A percentile compares a stretch with the other conserved stretches of the same genome.
These are phyloP conservation scores for Cairneyella variabilis DNA, from an alignment of 495 filamentous ascomycete genomes.

Conservation along the genomic window DNA sequence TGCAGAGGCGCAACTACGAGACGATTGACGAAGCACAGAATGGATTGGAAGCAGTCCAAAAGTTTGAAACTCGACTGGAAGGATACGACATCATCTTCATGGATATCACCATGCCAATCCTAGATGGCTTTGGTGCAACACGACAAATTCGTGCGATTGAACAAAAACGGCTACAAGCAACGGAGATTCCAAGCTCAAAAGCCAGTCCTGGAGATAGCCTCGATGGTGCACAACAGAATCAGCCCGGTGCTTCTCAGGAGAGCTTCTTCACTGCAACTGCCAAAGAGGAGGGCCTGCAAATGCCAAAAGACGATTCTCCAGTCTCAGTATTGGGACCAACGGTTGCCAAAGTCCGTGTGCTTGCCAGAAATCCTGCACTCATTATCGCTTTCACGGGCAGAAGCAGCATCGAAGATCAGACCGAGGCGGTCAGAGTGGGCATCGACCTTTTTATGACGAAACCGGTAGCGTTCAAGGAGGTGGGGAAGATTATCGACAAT, in stretches of 20 bases:
- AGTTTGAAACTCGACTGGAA: constrained; percentile 4
- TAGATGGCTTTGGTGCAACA: constrained; percentile 65
- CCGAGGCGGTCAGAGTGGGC: constrained; percentile 62
- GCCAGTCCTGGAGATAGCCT: not conserved
- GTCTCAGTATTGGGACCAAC: not conserved
- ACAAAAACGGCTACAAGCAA: not conserved
- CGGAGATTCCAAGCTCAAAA: not conserved
- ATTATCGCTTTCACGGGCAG: constrained; percentile 70
- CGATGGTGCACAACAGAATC: not conserved
- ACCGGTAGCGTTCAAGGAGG: constrained; percentile 45
- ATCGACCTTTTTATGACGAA: constrained; percentile 74
- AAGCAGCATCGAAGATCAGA: constrained; percentile 56
- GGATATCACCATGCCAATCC: constrained; percentile 69
- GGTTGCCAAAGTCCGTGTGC: not conserved
- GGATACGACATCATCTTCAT: constrained; percentile 29
- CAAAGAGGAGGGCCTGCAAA: too few relatives aligned
- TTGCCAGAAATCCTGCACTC: constrained; percentile 9
- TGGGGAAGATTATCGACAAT: constrained; percentile 26
- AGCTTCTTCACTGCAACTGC: not conserved
- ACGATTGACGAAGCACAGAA: constrained; percentile 21
- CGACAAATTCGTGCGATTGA: constrained; percentile 59
- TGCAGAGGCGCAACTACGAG: constrained; percentile 34
- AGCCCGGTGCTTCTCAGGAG: not conserved
- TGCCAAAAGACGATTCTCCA: not conserved
- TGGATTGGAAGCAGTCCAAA: constrained; percentile 23